These are phyloP conservation scores for Auriscalpium microsporum DNA, from an alignment of 768 basidiomycete species.

Conservation along the genomic window DNA sequence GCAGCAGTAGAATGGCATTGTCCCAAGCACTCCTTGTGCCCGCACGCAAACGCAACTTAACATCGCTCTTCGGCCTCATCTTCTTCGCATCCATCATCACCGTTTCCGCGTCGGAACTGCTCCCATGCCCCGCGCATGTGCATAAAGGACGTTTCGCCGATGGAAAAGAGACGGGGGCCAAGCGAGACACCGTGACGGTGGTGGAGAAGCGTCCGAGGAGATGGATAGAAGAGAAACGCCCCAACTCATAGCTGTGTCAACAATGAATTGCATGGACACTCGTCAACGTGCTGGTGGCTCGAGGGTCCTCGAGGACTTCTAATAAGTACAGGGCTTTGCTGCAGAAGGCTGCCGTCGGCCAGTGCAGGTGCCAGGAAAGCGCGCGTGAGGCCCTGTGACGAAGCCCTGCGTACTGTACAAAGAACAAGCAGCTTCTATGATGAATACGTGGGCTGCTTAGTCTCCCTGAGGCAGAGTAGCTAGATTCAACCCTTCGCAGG, in stretches of 20 bases:
- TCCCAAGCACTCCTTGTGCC: slow-evolving; percentile 43
- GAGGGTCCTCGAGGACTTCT: no score
- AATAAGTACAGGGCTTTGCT: no score
- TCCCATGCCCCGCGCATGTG: slow-evolving; percentile 72
- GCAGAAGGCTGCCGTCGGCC: no score
- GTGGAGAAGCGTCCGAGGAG: slow-evolving; percentile 60
- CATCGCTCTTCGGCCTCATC: slow-evolving; percentile 73
- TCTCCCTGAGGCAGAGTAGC: no score
- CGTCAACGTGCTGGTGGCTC: no score
- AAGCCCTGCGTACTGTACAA: no score
- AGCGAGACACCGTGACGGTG: slow-evolving; percentile 19
- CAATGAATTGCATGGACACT: background rate
- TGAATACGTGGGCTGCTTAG: no score
- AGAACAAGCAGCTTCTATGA: no score
- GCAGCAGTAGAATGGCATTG: slow-evolving; percentile 45
- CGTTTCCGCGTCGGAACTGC: slow-evolving; percentile 68
- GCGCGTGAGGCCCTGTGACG: no score
- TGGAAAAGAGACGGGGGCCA: slow-evolving; percentile 23
- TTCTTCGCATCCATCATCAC: slow-evolving; percentile 73
- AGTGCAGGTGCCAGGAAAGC: no score
- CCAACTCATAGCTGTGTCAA: background rate
- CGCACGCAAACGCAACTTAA: slow-evolving; percentile 57
- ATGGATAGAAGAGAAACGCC: slow-evolving; percentile 73
- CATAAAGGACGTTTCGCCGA: slow-evolving; percentile 54
- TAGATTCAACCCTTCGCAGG: no score